phyloP scores from a whole-genome alignment of 2,329 filamentous ascomycete species.

The Trichoderma asperellum region DNA sequence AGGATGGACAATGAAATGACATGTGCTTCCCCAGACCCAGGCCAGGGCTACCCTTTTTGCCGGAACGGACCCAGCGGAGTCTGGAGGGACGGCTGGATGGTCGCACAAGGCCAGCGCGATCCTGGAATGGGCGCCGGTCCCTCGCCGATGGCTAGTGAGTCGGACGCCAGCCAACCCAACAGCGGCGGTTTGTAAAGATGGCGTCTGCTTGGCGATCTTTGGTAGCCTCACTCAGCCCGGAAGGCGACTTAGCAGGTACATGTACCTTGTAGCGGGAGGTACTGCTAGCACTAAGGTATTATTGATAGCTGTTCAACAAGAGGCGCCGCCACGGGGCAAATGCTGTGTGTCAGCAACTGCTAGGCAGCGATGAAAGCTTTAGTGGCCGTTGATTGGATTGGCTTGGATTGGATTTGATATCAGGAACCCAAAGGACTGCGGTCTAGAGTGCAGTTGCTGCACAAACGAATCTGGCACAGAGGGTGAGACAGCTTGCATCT shows the following conservation, averaged over 20 bases:
- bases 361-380: neutral
- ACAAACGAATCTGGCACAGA: neutral
- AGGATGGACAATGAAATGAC: conserved; percentile 23
- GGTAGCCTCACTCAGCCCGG: conserved; percentile 8
- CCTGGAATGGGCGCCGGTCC: conserved; percentile 23
- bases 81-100: conserved; percentile 15
- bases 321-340: conserved; percentile 14
- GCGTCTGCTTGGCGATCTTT: conserved; percentile 26
- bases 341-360: neutral
- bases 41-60: conserved; percentile 28
- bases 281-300: too few relatives aligned
- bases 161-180: conserved; percentile 9
- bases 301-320: neutral
- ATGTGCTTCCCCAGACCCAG: conserved; percentile 31
- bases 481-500: neutral
- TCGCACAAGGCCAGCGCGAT: conserved; percentile 11
- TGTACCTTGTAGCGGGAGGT: neutral
- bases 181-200: conserved; percentile 22
- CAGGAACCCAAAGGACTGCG: neutral
- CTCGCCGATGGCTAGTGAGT: conserved; percentile 22
- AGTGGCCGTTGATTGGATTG: neutral
- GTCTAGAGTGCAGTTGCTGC: neutral
- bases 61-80: conserved; percentile 27
- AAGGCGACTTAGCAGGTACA: neutral
- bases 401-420: neutral